Conservation (phyloP, 2,329 filamentous ascomycete species). For the Huntiella omanensis region DNA sequence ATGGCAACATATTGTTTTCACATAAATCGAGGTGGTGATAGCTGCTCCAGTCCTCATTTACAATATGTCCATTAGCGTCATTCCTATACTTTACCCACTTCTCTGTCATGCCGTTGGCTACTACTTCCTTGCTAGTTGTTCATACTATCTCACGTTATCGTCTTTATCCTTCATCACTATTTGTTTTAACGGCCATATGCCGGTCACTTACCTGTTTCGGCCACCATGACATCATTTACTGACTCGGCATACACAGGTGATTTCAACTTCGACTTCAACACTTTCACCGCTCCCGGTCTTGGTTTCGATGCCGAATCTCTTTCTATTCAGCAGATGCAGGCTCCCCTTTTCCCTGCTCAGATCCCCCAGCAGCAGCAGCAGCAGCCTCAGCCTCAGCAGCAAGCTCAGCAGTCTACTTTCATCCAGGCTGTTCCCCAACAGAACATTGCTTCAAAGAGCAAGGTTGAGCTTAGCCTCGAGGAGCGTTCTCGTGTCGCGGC, state of each 20-base stretch:
- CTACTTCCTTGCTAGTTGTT: neutral
- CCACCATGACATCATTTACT: slow-evolving; percentile 9
- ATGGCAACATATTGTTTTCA: slow-evolving; percentile 14
- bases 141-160: neutral
- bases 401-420: slow-evolving; percentile 12
- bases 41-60: no score
- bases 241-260: slow-evolving; percentile 7
- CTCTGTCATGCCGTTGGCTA: neutral
- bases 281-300: slow-evolving; percentile 14
- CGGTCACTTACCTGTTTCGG: neutral
- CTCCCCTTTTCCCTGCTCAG: slow-evolving; percentile 25
- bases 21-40: no score
- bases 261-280: slow-evolving; percentile 23
- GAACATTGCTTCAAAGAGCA: slow-evolving; percentile 22
- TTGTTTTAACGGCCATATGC: neutral
- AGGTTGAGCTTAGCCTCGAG: slow-evolving; percentile 38
- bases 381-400: slow-evolving; percentile 13
- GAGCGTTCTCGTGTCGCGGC: slow-evolving; percentile 55
- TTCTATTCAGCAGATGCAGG: slow-evolving; percentile 34
- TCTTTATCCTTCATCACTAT: neutral
- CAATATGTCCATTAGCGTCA: no score
- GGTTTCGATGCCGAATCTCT: slow-evolving; percentile 4
- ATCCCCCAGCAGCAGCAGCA: slow-evolving; percentile 15
- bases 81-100: no score
- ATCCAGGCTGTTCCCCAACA: slow-evolving; percentile 15